Percentiles rank a stretch among this genome's conserved stretches.
Evolutionary conservation across 2,329 filamentous ascomycete genomes (phyloP).

Genomic region (Aciculosporium take): DNA sequence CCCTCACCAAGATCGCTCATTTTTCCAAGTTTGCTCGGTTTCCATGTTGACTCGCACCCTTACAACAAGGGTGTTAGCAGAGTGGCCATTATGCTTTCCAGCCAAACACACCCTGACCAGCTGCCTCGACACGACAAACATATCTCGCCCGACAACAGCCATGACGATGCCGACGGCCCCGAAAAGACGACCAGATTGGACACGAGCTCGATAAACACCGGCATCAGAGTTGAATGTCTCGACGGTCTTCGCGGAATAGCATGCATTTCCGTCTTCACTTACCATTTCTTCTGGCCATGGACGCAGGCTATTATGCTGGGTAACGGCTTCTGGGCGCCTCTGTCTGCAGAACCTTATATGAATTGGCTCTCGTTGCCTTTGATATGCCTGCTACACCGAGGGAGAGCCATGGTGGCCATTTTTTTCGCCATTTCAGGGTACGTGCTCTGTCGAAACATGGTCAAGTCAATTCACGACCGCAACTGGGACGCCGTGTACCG

Average conservation of each 20-base stretch:
- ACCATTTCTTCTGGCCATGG: constrained; percentile 28
- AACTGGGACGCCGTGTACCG: constrained; percentile 22
- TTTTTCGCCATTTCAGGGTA: constrained; percentile 31
- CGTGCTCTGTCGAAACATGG: constrained; percentile 24
- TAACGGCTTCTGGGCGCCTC: constrained; percentile 22
- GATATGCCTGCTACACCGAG: constrained; percentile 24
- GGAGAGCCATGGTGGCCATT: constrained; percentile 27
- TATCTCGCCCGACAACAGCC: background rate
- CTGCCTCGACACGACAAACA: background rate
- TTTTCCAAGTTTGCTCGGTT: background rate
- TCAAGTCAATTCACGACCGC: constrained; percentile 22
- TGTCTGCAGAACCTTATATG: constrained; percentile 20
- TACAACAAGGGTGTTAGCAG: background rate
- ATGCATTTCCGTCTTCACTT: constrained; percentile 28
- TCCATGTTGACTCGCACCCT: no score
- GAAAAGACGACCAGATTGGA: background rate
- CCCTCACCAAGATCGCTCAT: background rate
- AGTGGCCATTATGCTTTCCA: constrained; percentile 2
- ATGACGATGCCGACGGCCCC: background rate
- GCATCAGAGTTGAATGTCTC: constrained; percentile 24
- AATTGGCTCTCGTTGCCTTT: constrained; percentile 23
- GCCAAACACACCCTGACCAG: background rate
- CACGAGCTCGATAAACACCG: constrained; percentile 4
- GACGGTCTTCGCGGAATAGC: constrained; percentile 28
- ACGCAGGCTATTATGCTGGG: constrained; percentile 26